phyloP scores from a whole-genome alignment of 1,284 basidiomycete genomes.

The Cutaneotrichosporon arboriforme region DNA sequence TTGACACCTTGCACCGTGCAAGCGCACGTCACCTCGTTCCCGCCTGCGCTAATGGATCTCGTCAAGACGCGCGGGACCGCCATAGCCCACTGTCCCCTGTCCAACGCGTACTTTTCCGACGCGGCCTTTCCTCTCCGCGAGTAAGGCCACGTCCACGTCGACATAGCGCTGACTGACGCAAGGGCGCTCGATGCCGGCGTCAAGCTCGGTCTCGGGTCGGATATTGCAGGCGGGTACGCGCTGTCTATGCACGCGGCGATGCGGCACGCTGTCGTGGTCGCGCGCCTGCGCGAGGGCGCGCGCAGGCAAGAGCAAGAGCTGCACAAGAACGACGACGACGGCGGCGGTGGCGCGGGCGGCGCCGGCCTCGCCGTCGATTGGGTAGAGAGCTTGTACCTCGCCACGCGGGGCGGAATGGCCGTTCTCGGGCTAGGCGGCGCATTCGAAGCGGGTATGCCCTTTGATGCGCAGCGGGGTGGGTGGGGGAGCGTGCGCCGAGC shows the following conservation, averaged over 20 bases:
- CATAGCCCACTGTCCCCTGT: slow-evolving; percentile 76
- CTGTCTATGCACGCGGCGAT: slow-evolving; percentile 69
- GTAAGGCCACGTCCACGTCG: slow-evolving; percentile 10
- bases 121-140: slow-evolving; percentile 67
- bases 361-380: slow-evolving; percentile 60
- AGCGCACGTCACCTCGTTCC: slow-evolving; percentile 77
- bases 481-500: slow-evolving; percentile 8
- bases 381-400: slow-evolving; percentile 71
- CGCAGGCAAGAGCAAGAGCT: no score
- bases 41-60: slow-evolving; percentile 52
- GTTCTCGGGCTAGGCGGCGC: slow-evolving; percentile 59
- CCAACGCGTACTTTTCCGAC: slow-evolving; percentile 76
- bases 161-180: not conserved
- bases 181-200: slow-evolving; percentile 58
- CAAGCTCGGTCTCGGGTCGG: slow-evolving; percentile 71
- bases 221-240: slow-evolving; percentile 74
- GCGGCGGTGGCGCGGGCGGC: no score
- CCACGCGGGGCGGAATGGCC: slow-evolving; percentile 66
- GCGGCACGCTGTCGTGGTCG: slow-evolving; percentile 67
- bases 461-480: slow-evolving; percentile 76
- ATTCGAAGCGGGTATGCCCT: slow-evolving; percentile 63
- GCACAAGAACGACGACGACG: slow-evolving; percentile 37
- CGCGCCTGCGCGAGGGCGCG: slow-evolving; percentile 63
- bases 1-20: slow-evolving; percentile 63
- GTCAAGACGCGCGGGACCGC: slow-evolving; percentile 56